Conservation (phyloP, 2,329 filamentous ascomycete species). For the Diaporthe vexans region DNA sequence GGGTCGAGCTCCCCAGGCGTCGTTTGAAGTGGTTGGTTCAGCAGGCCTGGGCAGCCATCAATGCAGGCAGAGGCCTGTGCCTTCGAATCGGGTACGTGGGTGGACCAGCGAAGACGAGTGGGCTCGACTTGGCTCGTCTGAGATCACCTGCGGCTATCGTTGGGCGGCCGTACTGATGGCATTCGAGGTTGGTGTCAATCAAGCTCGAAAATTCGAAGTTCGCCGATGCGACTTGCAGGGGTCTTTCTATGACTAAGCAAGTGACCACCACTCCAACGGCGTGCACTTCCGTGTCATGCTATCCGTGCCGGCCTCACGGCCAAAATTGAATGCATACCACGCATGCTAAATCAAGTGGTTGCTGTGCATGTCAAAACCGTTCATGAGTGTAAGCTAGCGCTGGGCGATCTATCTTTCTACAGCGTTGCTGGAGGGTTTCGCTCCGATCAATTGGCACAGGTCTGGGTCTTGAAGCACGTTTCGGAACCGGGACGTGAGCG, state of each 20-base stretch:
- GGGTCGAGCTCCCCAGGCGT: conserved; percentile 34
- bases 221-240: conserved; percentile 34
- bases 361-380: background rate
- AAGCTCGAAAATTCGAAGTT: conserved; percentile 40
- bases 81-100: background rate
- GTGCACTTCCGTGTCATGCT: background rate
- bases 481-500: background rate
- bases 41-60: conserved; percentile 36
- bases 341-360: background rate
- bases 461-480: background rate
- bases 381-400: background rate
- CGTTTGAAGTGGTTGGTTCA: conserved; percentile 34
- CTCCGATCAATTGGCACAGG: background rate
- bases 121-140: conserved; percentile 24
- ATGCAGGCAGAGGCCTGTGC: conserved; percentile 11
- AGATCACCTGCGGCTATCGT: conserved; percentile 18
- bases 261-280: background rate
- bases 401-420: background rate
- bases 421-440: background rate
- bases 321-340: background rate
- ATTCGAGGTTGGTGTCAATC: conserved; percentile 17
- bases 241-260: conserved; percentile 16
- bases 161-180: conserved; percentile 4
- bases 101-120: conserved; percentile 22
- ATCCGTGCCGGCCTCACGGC: background rate